Evolutionary conservation across 345 rosid species (phyloP).

Genomic region (Dimocarpus longan): DNA sequence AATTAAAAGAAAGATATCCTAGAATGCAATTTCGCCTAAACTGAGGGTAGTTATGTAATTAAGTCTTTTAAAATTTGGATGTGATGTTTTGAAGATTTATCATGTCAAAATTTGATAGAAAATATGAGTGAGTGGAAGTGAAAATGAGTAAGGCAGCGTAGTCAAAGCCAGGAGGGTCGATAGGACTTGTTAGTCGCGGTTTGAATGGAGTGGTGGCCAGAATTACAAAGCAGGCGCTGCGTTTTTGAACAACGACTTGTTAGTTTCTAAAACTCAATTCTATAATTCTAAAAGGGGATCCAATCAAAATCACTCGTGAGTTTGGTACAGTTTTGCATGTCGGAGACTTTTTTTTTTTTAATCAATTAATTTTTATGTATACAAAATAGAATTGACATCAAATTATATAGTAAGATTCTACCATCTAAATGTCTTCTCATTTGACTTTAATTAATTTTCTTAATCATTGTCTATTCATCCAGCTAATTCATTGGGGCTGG

Average conservation of each 20-base stretch:
- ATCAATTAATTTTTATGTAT: neutral
- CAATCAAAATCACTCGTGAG: constrained; percentile 1
- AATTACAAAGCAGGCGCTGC: neutral
- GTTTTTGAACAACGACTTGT: neutral
- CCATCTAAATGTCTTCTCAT: neutral
- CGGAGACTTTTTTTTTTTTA: neutral
- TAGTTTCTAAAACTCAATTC: neutral
- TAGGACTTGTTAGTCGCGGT: neutral
- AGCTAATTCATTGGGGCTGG: neutral
- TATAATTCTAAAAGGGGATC: neutral
- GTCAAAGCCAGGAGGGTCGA: neutral
- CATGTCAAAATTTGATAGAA: neutral
- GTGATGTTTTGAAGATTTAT: too few species aligned
- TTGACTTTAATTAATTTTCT: neutral
- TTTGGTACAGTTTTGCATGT: neutral
- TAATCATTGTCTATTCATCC: neutral
- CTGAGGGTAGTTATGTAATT: too few species aligned
- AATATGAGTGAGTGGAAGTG: neutral
- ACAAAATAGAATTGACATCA: neutral
- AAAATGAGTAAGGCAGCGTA: neutral
- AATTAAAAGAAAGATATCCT: too few species aligned
- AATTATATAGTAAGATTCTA: too few species aligned
- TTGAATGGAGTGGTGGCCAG: neutral
- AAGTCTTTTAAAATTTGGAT: too few species aligned
- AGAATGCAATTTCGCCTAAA: too few species aligned